Evolutionary conservation across 305 asterid species (phyloP).

Genomic region (Fraxinus platypoda): DNA sequence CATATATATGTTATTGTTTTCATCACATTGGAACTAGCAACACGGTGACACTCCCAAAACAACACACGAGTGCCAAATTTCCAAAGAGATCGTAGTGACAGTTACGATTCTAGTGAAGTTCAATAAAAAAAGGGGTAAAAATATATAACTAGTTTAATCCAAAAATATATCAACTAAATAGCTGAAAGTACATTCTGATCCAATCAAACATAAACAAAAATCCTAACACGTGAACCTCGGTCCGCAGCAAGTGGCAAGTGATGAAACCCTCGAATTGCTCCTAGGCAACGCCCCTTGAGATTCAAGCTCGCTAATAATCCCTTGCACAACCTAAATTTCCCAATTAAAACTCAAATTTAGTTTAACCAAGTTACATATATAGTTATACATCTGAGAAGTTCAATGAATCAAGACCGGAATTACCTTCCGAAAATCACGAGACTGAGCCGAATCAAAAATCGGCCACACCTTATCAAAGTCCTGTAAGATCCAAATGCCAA

Average conservation of each 20-base stretch:
- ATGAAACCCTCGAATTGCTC: slow-evolving; percentile 98
- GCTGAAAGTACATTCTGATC: neutral
- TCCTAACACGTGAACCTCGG: slow-evolving; percentile 52
- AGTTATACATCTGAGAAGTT: slow-evolving; percentile 16
- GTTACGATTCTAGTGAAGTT: neutral
- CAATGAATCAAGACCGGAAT: slow-evolving; percentile 4
- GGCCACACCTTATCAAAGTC: slow-evolving; percentile 99
- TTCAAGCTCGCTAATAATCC: slow-evolving; percentile 96
- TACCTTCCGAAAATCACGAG: slow-evolving; percentile 99
- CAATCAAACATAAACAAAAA: slow-evolving; percentile 11
- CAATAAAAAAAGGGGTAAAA: neutral
- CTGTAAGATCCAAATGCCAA: slow-evolving; percentile 45
- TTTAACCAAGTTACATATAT: neutral
- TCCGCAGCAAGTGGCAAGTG: slow-evolving; percentile 99
- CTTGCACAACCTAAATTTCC: slow-evolving; percentile 80
- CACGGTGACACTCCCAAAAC: slow-evolving; percentile 1
- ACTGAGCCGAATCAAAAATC: slow-evolving; percentile 96
- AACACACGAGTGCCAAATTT: slow-evolving; percentile 14
- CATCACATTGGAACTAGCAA: slow-evolving; percentile 11
- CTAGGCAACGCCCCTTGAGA: slow-evolving; percentile 97
- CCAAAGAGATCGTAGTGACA: neutral
- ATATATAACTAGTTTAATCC: neutral
- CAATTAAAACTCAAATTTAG: slow-evolving; percentile 11
- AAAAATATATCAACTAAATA: slow-evolving; percentile 4
- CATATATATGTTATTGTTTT: slow-evolving; percentile 8